Evolutionary conservation across 164 flowering plant species (phyloP).

Genomic region (Saururus chinensis): DNA sequence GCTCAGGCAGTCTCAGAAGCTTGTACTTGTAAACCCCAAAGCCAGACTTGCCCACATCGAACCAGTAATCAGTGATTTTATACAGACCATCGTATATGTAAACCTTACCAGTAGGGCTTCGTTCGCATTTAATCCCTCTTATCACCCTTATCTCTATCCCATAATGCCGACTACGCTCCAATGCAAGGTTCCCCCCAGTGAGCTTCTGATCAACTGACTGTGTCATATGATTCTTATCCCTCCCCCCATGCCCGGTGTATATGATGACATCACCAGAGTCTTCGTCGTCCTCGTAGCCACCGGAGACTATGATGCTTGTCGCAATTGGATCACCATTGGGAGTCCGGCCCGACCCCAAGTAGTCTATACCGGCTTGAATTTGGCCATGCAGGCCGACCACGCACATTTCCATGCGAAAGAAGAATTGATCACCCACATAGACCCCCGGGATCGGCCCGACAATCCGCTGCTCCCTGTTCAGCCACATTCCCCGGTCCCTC

Average conservation of each 20-base stretch:
- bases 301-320: constrained; percentile 78
- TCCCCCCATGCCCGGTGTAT: constrained; percentile 88
- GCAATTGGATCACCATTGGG: constrained; percentile 59
- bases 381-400: constrained; percentile 70
- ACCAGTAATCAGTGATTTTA: constrained; percentile 55
- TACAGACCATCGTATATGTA: constrained; percentile 92
- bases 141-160: constrained; percentile 83
- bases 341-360: constrained; percentile 38
- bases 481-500: constrained; percentile 51
- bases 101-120: constrained; percentile 39
- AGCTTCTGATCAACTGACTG: constrained; percentile 60
- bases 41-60: constrained; percentile 83
- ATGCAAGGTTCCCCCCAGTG: constrained; percentile 77
- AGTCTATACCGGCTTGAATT: constrained; percentile 38
- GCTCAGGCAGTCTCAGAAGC: constrained; percentile 59
- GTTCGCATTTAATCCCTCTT: constrained; percentile 56
- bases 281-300: constrained; percentile 88
- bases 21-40: constrained; percentile 79
- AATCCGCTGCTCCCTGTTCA: constrained; percentile 66
- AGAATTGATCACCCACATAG: constrained; percentile 65
- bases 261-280: constrained; percentile 62
- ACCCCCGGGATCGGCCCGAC: constrained; percentile 82
- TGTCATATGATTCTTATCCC: constrained; percentile 24
- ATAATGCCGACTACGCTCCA: constrained; percentile 73
- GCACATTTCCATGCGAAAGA: constrained; percentile 66